Percentiles rank a stretch among this genome's conserved stretches.
Conservation (phyloP, 1,139 yeast species). For the Debaryomyces sp. region DNA sequence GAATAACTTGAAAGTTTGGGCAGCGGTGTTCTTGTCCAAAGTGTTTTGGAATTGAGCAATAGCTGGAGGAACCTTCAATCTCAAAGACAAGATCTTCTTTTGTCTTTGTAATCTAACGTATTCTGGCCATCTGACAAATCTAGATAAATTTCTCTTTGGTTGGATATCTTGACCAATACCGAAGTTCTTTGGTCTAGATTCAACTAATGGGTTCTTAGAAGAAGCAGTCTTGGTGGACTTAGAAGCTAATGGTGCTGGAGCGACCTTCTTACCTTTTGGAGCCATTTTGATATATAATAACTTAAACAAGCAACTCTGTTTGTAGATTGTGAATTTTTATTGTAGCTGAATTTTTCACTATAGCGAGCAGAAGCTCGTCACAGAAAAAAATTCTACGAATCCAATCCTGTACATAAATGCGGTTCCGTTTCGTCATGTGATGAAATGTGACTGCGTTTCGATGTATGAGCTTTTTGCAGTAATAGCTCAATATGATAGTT, state of each 20-base stretch:
- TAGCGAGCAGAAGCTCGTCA: constrained; percentile 1
- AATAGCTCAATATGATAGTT: neutral
- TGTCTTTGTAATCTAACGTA: constrained; percentile 92
- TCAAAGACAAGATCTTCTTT: constrained; percentile 83
- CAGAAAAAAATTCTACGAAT: neutral
- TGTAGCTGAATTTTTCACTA: constrained; percentile 6
- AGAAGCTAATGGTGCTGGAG: constrained; percentile 82
- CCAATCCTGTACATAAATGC: neutral
- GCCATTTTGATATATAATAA: constrained; percentile 34
- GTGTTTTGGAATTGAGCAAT: constrained; percentile 88
- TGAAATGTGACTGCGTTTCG: constrained; percentile 2
- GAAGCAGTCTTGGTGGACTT: constrained; percentile 43
- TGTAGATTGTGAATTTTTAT: neutral
- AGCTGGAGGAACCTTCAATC: constrained; percentile 96
- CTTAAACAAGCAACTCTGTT: neutral
- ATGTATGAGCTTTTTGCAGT: neutral
- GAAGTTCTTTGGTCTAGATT: constrained; percentile 87
- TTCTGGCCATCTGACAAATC: constrained; percentile 98
- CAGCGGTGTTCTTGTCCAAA: constrained; percentile 93
- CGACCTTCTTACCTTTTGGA: constrained; percentile 75
- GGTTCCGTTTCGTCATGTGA: neutral
- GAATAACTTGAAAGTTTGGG: constrained; percentile 88
- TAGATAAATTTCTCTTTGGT: constrained; percentile 93
- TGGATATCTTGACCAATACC: constrained; percentile 96
- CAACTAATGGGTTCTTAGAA: constrained; percentile 74